Evolutionary conservation across 306 rosid genomes (phyloP).

Genomic region (Sophora flavescens): DNA sequence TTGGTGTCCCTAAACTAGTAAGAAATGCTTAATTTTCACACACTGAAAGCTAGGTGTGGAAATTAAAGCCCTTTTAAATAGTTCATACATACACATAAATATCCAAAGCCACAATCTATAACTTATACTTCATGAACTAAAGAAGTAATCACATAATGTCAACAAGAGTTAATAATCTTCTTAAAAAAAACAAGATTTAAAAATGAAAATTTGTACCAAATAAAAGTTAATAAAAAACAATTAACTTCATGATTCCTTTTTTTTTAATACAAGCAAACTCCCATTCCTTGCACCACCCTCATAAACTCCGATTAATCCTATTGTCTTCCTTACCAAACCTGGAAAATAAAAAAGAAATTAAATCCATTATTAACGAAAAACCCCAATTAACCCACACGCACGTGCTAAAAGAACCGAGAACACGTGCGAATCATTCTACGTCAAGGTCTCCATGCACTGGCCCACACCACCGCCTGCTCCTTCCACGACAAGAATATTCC

Average conservation of each 20-base stretch:
- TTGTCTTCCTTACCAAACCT: constrained; percentile 46
- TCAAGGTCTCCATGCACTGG: constrained; percentile 92
- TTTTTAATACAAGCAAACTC: constrained; percentile 56
- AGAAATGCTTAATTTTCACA: neutral
- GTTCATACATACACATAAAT: constrained; percentile 27
- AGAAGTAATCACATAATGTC: constrained; percentile 31
- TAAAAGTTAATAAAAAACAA: neutral
- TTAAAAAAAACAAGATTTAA: constrained; percentile 4
- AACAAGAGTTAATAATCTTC: constrained; percentile 24
- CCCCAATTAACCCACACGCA: constrained; percentile 42
- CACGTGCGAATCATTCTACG: constrained; percentile 58
- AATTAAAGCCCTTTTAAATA: neutral
- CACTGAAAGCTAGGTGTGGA: neutral
- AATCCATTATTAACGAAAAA: constrained; percentile 3
- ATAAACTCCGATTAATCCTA: constrained; percentile 27
- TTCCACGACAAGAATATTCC: constrained; percentile 94
- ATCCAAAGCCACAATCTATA: constrained; percentile 46
- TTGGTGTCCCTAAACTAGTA: neutral
- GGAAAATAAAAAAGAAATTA: neutral
- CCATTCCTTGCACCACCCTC: constrained; percentile 7
- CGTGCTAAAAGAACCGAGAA: constrained; percentile 58
- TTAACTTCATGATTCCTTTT: constrained; percentile 54
- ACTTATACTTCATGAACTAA: constrained; percentile 1
- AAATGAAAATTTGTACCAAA: constrained; percentile 35
- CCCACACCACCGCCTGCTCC: constrained; percentile 95